Evolutionary conservation across 1,139 yeast genomes (phyloP), one percentile per base, ranked within the genome.

Genomic region (Candida mesenterica): DNA sequence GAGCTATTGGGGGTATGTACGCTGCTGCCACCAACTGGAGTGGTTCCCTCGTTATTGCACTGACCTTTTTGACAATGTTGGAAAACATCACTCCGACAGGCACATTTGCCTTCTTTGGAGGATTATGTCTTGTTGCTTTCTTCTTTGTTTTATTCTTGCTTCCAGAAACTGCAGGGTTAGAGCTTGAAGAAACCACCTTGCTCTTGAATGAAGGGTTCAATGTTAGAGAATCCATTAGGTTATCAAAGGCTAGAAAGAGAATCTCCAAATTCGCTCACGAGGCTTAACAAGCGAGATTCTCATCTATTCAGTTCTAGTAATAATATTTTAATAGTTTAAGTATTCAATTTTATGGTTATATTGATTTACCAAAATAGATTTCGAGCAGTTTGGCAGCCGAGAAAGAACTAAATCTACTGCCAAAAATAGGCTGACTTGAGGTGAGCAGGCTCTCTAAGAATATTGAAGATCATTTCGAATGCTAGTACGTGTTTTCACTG

Each of bases 21-120:
- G 90, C 97, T 3, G 86, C 97, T n/a, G 88, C 90, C 19, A 82
- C 92, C 30, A 92, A 92, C 67, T 92, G 98, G 98, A 79, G 89
- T 10, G 97, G 97, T 34, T 88, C 96, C 19, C 69, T 92, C 52
- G 84, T 88, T 28, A 86, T 90, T 55, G 87, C 97, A 1, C 77
- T 96, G 3, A 86, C 97, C 1, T 90, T 89, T 63, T 73, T 92
- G 58, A 89, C 97, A 19, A 90, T 90, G 97, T 75, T 90, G 68
- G 79, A 85, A 57, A 84, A 80, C 46, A 89, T 90, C 46, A 88
- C 97, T 2, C 97, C 97, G 27, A 79, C 96, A 0, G 97, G 97
- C 24, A 90, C 98, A 0, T 92, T 90, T 62, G 77, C 90, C 6
- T 77, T 90, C 47, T 90, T 87, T 58, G 96, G 96, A 1, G 96